Conservation (phyloP, 192 early-diverging fungal species). For the Backusella parvicylindrica region DNA sequence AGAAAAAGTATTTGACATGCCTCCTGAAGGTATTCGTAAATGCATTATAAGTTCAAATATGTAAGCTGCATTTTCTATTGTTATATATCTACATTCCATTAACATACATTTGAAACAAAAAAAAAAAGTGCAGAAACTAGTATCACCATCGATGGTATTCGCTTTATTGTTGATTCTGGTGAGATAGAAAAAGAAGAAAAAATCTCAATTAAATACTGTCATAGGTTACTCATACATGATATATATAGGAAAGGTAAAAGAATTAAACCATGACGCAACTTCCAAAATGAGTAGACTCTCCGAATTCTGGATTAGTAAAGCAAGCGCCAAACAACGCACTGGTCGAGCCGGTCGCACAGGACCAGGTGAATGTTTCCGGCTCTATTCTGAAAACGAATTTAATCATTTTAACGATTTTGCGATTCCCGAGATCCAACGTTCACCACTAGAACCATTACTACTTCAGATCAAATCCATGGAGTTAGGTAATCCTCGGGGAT, state of each 20-base stretch:
- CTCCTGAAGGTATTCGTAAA: slow-evolving; percentile 56
- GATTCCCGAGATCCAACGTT: slow-evolving; percentile 63
- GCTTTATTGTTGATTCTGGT: slow-evolving; percentile 69
- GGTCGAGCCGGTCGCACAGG: slow-evolving; percentile 64
- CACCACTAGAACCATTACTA: slow-evolving; percentile 56
- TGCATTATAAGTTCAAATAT: slow-evolving; percentile 65
- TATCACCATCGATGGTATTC: slow-evolving; percentile 57
- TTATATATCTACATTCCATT: neutral
- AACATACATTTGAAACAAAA: neutral
- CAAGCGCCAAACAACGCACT: slow-evolving; percentile 62
- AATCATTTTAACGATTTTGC: slow-evolving; percentile 58
- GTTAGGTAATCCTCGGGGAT: slow-evolving; percentile 55
- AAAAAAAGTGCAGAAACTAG: slow-evolving; percentile 38
- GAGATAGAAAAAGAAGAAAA: slow-evolving; percentile 2
- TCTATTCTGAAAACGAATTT: slow-evolving; percentile 61
- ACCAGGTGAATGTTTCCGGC: slow-evolving; percentile 61
- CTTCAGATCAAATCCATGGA: slow-evolving; percentile 58
- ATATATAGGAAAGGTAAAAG: slow-evolving; percentile 56
- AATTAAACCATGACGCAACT: slow-evolving; percentile 54
- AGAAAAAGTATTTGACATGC: slow-evolving; percentile 64
- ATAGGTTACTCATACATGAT: neutral
- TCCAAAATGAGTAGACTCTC: slow-evolving; percentile 50
- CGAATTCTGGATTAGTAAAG: slow-evolving; percentile 68
- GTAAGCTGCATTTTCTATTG: slow-evolving; percentile 18
- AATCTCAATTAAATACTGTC: neutral